These are phyloP conservation scores for Helicostylum pulchrum DNA, from an alignment of 192 early-diverging fungal species.

Conservation along the genomic window DNA sequence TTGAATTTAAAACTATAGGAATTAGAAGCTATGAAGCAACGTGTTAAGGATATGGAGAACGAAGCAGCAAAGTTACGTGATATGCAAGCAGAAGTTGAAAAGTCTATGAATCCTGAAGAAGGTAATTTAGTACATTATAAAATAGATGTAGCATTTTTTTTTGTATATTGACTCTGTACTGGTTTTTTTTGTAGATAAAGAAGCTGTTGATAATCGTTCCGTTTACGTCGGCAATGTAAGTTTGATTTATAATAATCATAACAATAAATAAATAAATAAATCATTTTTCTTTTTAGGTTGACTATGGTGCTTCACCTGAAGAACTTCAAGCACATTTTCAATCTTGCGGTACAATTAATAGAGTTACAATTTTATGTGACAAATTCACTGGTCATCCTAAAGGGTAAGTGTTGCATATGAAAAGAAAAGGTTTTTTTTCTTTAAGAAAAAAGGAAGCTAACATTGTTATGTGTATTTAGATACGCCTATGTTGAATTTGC, in stretches of 20 bases:
- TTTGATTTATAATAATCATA: neutral
- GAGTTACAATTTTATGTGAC: constrained; percentile 94
- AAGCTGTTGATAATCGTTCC: constrained; percentile 80
- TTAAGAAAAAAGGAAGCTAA: neutral
- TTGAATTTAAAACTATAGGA: constrained; percentile 47
- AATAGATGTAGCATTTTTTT: neutral
- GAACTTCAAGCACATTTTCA: constrained; percentile 94
- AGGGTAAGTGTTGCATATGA: constrained; percentile 41
- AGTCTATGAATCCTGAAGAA: constrained; percentile 62
- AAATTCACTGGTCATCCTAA: constrained; percentile 90
- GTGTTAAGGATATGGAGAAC: constrained; percentile 78
- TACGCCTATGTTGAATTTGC: constrained; percentile 98
- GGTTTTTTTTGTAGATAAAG: constrained; percentile 45
- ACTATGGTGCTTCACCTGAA: constrained; percentile 91
- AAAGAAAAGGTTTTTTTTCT: neutral
- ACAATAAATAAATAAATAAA: neutral
- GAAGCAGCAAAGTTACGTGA: constrained; percentile 78
- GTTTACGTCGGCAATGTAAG: constrained; percentile 92
- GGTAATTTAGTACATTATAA: constrained; percentile 23
- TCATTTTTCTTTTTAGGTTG: constrained; percentile 52
- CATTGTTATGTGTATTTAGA: constrained; percentile 15
- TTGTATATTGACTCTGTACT: neutral
- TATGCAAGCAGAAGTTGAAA: constrained; percentile 76
- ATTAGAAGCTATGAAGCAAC: constrained; percentile 74
- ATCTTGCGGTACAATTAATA: constrained; percentile 92